Base-by-base conservation (phyloP, 257 asterid genomes). In the Vinca minor region DNA sequence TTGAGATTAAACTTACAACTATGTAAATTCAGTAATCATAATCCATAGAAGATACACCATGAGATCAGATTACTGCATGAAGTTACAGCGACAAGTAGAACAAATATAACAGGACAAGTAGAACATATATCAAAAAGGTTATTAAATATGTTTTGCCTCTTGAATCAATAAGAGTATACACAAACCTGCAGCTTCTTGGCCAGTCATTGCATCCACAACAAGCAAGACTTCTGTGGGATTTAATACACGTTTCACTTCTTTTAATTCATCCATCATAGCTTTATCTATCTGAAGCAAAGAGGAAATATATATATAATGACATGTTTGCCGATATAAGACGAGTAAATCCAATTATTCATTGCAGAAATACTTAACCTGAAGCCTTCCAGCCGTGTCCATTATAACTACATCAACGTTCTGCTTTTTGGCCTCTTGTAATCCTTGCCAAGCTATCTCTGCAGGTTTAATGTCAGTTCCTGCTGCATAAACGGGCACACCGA, bases 381-480 rank as follows among this genome's bases (percentile, higher is more conserved):
- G 91, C 77, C 98, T 82, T 82, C 98, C 98, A 64, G 98, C 98
- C 63, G 98, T 92, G 81, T 92, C 98, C 98, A 92, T 89, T 66
- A 92, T 92, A 79, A 92, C 96, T 73, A 89, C 95, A 72, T 92
- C 96, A 44, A 89, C 82, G 44, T 84, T 87, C 75, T 82, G 84
- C 70, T 76, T 84, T 79, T 72, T 82, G 73, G 96, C 98, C 82
- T 89, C 96, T 62, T 71, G 79, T 76, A 92, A 77, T 66, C 98
- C 96, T 75, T 78, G 91, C 73, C 77, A 79, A 75, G 98, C 98
- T 81, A 92, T 92, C 52, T 85, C 96, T 53, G 95, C 96, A 77
- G 96, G 98, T 71, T 81, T 92, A 64, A 85, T 73, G 18, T 76
- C 95, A 45, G 91, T 89, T 75, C 98, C 96, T 55, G 89, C 89